Conservation (phyloP, 2,329 filamentous ascomycete genomes). For the Triangularia verruculosa region DNA sequence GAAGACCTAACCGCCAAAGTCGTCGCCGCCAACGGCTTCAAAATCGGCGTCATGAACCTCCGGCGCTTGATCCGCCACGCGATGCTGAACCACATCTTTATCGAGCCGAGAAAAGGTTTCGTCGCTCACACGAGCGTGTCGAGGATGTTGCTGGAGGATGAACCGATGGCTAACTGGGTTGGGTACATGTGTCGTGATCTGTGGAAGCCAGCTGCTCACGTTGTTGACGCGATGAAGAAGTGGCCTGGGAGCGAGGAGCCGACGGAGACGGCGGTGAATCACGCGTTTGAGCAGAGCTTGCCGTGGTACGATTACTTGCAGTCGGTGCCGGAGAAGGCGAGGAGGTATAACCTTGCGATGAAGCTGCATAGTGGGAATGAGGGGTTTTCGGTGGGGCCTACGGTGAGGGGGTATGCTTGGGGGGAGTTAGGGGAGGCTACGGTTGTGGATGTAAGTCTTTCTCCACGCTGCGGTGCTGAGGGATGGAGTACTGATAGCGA, state of each 20-base stretch:
- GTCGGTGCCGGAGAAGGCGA: too few relatives aligned
- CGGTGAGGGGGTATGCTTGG: too few relatives aligned
- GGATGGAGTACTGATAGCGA: too few relatives aligned
- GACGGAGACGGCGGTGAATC: constrained; percentile 22
- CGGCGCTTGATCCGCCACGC: constrained; percentile 30
- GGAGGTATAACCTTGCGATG: background rate
- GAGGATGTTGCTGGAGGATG: constrained; percentile 12
- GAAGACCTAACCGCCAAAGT: too few relatives aligned
- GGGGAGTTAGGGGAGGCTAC: too few relatives aligned
- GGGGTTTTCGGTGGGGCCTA: too few relatives aligned
- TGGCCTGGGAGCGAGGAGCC: constrained; percentile 26
- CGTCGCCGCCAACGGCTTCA: too few relatives aligned
- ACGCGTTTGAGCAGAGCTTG: too few relatives aligned
- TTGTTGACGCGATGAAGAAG: constrained; percentile 25
- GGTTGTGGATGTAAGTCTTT: constrained; percentile 24
- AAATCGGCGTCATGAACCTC: constrained; percentile 17
- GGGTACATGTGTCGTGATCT: constrained; percentile 16
- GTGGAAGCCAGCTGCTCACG: constrained; percentile 24
- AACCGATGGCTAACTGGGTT: constrained; percentile 21
- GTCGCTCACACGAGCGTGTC: constrained; percentile 30
- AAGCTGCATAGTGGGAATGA: too few relatives aligned
- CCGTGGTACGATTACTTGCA: too few relatives aligned
- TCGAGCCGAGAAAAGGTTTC: constrained; percentile 28
- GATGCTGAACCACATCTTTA: constrained; percentile 32
- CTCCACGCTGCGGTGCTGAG: too few relatives aligned